A percentile compares a stretch with the other conserved stretches of the same genome.
These are phyloP conservation scores for Neofusicoccum umdonicola DNA, from an alignment of 2,329 filamentous ascomycete species.

Conservation along the genomic window DNA sequence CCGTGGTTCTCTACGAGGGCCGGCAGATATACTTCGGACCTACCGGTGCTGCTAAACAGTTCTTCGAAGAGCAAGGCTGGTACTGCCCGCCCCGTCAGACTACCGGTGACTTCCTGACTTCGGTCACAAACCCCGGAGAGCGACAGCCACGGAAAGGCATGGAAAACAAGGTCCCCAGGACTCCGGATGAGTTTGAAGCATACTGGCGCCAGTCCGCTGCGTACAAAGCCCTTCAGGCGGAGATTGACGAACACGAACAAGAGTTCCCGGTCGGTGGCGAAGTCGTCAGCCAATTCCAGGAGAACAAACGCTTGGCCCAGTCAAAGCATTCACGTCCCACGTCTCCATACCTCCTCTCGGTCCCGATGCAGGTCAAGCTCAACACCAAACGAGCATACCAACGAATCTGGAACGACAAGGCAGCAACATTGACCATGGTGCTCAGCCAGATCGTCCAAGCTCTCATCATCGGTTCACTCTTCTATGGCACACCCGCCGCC, in stretches of 20 bases:
- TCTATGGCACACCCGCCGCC: constrained; percentile 52
- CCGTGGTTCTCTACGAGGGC: constrained; percentile 71
- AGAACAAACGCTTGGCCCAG: constrained; percentile 48
- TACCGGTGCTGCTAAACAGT: constrained; percentile 57
- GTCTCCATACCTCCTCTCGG: constrained; percentile 58
- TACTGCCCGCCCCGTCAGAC: constrained; percentile 66
- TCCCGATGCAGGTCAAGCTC: constrained; percentile 45
- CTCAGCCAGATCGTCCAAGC: constrained; percentile 55
- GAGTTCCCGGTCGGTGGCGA: constrained; percentile 40
- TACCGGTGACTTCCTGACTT: constrained; percentile 72
- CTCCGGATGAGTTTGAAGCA: constrained; percentile 48
- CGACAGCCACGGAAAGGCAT: constrained; percentile 42
- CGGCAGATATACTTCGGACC: constrained; percentile 75
- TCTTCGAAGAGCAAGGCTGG: constrained; percentile 69
- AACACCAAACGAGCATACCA: constrained; percentile 33
- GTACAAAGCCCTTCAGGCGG: constrained; percentile 38
- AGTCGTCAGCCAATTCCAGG: constrained; percentile 31
- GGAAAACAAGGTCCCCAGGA: constrained; percentile 47
- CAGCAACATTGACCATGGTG: constrained; percentile 35
- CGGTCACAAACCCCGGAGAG: constrained; percentile 57
- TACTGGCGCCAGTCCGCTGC: constrained; percentile 56
- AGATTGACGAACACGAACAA: constrained; percentile 53
- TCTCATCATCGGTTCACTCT: constrained; percentile 62
- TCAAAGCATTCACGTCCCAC: constrained; percentile 53
- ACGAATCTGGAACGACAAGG: constrained; percentile 32